phyloP scores from a whole-genome alignment of 1,284 basidiomycete species.

The Coniophora puteana region DNA sequence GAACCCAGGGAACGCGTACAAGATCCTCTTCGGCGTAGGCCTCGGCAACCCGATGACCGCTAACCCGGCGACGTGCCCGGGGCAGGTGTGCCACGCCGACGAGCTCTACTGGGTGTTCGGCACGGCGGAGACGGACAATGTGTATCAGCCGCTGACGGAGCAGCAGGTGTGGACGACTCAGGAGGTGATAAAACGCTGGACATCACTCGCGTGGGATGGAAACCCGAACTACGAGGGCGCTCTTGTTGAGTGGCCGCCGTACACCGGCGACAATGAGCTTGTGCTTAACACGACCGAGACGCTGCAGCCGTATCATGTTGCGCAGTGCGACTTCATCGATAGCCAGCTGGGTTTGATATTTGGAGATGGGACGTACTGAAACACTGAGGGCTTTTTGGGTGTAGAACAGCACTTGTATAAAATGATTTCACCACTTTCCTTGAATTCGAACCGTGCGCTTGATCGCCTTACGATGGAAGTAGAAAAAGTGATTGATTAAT shows the following conservation, averaged over 20 bases:
- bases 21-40: slow-evolving; percentile 8
- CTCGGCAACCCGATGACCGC: slow-evolving; percentile 10
- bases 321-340: slow-evolving; percentile 8
- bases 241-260: slow-evolving; percentile 8
- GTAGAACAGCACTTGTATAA: neutral
- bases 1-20: slow-evolving; percentile 12
- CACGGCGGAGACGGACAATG: slow-evolving; percentile 10
- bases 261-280: slow-evolving; percentile 10
- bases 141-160: slow-evolving; percentile 11
- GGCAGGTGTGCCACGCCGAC: slow-evolving; percentile 13
- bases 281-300: slow-evolving; percentile 5
- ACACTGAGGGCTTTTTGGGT: neutral
- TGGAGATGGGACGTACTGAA: neutral
- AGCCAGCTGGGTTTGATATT: slow-evolving; percentile 6
- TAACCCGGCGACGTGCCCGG: slow-evolving; percentile 6
- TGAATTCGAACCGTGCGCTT: no score
- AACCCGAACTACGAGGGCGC: slow-evolving; percentile 12
- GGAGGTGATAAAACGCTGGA: slow-evolving; percentile 10
- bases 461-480: neutral
- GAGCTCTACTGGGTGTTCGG: slow-evolving; percentile 11
- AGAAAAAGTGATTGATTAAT: neutral
- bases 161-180: slow-evolving; percentile 8
- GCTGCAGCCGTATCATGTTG: slow-evolving; percentile 3
- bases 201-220: slow-evolving; percentile 8
- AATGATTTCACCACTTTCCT: neutral